A percentile compares a stretch with the other conserved stretches of the same genome.
Evolutionary conservation across 2,329 filamentous ascomycete genomes (phyloP).

Genomic region (Colletotrichum destructivum): DNA sequence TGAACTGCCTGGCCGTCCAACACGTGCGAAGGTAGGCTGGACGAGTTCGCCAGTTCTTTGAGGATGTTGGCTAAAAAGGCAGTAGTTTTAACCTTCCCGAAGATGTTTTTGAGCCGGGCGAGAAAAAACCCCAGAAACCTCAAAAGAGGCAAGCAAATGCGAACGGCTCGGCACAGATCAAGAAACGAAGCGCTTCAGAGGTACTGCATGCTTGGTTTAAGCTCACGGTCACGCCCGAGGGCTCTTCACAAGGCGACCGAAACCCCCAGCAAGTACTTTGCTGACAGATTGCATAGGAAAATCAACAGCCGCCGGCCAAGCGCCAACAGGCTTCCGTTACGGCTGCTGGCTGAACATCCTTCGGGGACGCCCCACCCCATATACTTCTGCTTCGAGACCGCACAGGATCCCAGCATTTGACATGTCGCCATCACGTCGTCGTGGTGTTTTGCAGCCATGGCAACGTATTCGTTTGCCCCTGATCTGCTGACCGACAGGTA

Average conservation of each 20-base stretch:
- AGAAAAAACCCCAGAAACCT: constrained; percentile 77
- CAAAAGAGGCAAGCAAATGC: constrained; percentile 48
- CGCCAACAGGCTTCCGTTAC: constrained; percentile 59
- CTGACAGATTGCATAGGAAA: constrained; percentile 50
- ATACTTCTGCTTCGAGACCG: not conserved
- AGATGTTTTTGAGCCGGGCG: constrained; percentile 88
- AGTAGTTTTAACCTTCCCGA: constrained; percentile 87
- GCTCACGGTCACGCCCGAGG: constrained; percentile 7
- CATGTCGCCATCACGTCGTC: not conserved
- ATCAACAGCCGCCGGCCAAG: constrained; percentile 55
- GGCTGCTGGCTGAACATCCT: constrained; percentile 53
- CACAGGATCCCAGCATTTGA: not conserved
- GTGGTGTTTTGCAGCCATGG: constrained; percentile 10
- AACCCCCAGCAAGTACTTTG: constrained; percentile 58
- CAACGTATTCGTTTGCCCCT: constrained; percentile 3
- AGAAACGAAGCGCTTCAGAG: constrained; percentile 66
- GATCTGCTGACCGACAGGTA: constrained; percentile 28
- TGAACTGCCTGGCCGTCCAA: constrained; percentile 85
- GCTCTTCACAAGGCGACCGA: constrained; percentile 47
- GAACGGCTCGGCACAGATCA: constrained; percentile 57
- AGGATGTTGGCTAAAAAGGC: constrained; percentile 3
- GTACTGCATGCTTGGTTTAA: constrained; percentile 48
- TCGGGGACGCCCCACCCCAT: not conserved
- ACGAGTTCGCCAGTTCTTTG: not conserved
- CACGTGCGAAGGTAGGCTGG: constrained; percentile 85